phyloP scores from a whole-genome alignment of 1,139 yeast genomes.

The Lodderomyces parapsilosis region DNA sequence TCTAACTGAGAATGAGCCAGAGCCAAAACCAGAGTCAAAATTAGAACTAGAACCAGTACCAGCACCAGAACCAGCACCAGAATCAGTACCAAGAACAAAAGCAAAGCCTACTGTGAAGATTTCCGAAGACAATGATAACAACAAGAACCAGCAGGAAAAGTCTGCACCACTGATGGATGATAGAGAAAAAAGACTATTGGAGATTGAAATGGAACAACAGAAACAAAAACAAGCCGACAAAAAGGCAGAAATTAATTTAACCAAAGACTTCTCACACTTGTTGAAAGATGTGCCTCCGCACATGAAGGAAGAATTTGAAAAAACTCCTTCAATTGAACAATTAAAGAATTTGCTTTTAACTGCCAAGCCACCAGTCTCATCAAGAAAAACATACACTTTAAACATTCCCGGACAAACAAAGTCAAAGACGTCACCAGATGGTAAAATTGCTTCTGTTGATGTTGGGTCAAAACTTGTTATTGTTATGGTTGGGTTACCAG shows the following conservation, averaged over 20 bases:
- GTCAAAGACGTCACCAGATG: conserved; percentile 80
- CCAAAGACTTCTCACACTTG: conserved; percentile 13
- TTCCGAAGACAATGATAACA: too few species aligned
- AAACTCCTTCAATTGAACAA: conserved; percentile 44
- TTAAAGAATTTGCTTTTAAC: conserved; percentile 37
- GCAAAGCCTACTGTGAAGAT: too few species aligned
- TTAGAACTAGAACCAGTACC: too few species aligned
- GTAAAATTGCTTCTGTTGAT: conserved; percentile 68
- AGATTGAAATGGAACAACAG: conserved; percentile 3
- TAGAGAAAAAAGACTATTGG: background rate
- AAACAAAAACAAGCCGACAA: conserved; percentile 4
- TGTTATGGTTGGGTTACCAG: conserved; percentile 94
- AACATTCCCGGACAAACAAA: conserved; percentile 93
- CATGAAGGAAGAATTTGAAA: conserved; percentile 35
- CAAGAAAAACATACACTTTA: conserved; percentile 68
- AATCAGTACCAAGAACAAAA: background rate
- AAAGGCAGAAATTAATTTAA: background rate
- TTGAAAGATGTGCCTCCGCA: conserved; percentile 37
- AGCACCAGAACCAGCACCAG: background rate
- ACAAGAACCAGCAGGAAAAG: background rate
- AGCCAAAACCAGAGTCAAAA: background rate
- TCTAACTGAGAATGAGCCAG: background rate
- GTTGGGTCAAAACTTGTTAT: conserved; percentile 83
- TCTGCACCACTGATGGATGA: background rate
- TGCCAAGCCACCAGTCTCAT: conserved; percentile 39